Base-by-base conservation (phyloP, 2,329 filamentous ascomycete species). In the Diaporthe vaccinii region DNA sequence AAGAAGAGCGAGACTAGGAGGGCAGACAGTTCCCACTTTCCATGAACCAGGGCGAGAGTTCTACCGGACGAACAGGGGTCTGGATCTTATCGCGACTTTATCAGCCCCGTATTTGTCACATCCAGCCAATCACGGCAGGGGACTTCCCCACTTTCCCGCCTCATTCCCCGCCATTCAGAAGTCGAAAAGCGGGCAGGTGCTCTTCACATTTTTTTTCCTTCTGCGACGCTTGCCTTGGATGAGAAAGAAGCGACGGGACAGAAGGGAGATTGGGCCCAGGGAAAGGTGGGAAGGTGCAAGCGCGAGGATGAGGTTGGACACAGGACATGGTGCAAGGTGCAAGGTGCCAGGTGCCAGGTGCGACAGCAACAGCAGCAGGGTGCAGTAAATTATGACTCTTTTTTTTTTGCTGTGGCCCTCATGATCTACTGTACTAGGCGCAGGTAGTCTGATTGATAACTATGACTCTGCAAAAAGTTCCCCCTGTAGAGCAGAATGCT, bases 121-220 rank as follows among this genome's bases (percentile, higher is more conserved):
- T 8, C 28, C 17, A 22, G n/a, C 74, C 71, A 69, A 55, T 62
- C 22, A 59, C 7, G 20, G 20, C 22, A 39, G 17, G 17, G 4
- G 2, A 9, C 3, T 28, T 57, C 74, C 74, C 74, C 72, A 69
- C 71, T 75, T 67, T 74, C 61, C 51, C 28, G 51, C 51, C 61
- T 57, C 59, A 28, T 44, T 49, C 74, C 74, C 74, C 74, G 74
- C 70, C 59, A 74, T 74, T 71, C 71, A 74, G 46, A 73, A 36
- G 74, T 72, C 59, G 69, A 65, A 57, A 61, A 72, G 36, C 59
- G 58, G 69, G 74, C 74, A 75, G 74, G 74, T 75, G 69, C 59
- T 41, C 73, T 58, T 73, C 51, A 41, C 69, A 75, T 34, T 58
- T 75, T 75, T 72, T 41, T 53, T 69, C 10, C 62, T 20, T 41